Base-by-base conservation (phyloP, 2,329 filamentous ascomycete genomes). In the Camptophora hylomeconis region DNA sequence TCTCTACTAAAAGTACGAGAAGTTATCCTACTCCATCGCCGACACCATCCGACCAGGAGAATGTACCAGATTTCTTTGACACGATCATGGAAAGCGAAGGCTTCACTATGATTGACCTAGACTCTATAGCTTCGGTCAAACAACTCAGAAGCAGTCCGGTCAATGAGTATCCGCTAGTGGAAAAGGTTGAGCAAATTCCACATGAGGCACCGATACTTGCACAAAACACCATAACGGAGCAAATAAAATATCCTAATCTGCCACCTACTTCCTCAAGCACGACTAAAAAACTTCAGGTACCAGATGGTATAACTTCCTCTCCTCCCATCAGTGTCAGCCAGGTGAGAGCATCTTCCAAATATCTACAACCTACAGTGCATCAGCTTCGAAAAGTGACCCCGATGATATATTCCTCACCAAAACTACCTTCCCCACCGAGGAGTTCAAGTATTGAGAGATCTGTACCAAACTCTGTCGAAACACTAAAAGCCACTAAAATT, bases 11-110 rank as follows among this genome's bases (percentile, higher is more conserved):
- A 22, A 42, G 40, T 32, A 39, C 38, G 11, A 35, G 36, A 16
- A 43, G 37, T 27, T 45, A 45, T 36, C 42, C 42, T 7, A 45
- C 42, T 17, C 42, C 42, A 5, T 43, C 39, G 13, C 40, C 42
- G n/a, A 41, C 40, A 15, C 37, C 38, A 12, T 45, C 41, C 8
- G 24, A 38, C 4, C 35, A 34, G 16, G 32, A 36, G 10, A 20
- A 17, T n/a, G 31, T 29, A 33, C 50, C 58, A 16, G 55, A 58
- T 11, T 51, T 60, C 30, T 65, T 63, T 35, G 65, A 69, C 43
- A 64, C 65, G 2, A 65, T 69, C 12, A 54, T 69, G 38, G 65
- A 69, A 45, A 68, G 65, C 38, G 65, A 69, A 50, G 65, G 61
- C 3, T 69, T 69, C 36, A 69, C 63, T 33, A 67, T 69, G 63